A percentile compares a stretch with the other conserved stretches of the same genome.
Evolutionary conservation across 768 basidiomycete genomes (phyloP).

Genomic region (Russula ochroleuca): DNA sequence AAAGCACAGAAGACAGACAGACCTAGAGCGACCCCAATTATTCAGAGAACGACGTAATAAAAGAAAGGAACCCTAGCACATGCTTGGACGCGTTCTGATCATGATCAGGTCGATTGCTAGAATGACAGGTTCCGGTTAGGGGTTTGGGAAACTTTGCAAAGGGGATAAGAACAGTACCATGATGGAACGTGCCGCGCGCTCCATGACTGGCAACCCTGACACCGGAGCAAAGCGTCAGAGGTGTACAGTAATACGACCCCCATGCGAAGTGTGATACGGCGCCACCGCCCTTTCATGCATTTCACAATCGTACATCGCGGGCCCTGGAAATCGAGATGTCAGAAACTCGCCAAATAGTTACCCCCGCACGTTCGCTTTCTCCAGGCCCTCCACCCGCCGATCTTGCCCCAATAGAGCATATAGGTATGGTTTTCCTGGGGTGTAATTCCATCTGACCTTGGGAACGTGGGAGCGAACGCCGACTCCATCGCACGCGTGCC

Average conservation of each 20-base stretch:
- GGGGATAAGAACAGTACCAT: no score
- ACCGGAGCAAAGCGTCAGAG: not conserved
- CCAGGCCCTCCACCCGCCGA: constrained; percentile 25
- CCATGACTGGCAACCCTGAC: not conserved
- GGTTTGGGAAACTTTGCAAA: not conserved
- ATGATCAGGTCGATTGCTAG: not conserved
- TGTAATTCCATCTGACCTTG: constrained; percentile 34
- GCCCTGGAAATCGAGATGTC: constrained; percentile 5
- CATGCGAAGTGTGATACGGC: constrained; percentile 1
- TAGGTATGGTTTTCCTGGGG: constrained; percentile 34
- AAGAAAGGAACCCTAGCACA: not conserved
- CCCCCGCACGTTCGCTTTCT: constrained; percentile 27
- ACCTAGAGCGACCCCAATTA: not conserved
- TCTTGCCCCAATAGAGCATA: constrained; percentile 36
- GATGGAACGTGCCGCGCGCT: not conserved
- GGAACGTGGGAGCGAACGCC: constrained; percentile 34
- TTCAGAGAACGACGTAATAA: not conserved
- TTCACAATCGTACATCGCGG: constrained; percentile 1
- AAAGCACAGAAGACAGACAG: not conserved
- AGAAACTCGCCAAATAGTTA: constrained; percentile 34
- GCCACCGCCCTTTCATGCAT: not conserved
- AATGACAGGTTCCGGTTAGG: not conserved
- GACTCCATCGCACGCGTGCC: constrained; percentile 24
- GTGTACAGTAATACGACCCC: not conserved
- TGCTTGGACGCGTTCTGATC: not conserved